Percentiles rank a stretch among this genome's conserved stretches.
These are phyloP conservation scores for Colletotrichum musicola DNA, from an alignment of 2,329 filamentous ascomycete species.

Conservation along the genomic window DNA sequence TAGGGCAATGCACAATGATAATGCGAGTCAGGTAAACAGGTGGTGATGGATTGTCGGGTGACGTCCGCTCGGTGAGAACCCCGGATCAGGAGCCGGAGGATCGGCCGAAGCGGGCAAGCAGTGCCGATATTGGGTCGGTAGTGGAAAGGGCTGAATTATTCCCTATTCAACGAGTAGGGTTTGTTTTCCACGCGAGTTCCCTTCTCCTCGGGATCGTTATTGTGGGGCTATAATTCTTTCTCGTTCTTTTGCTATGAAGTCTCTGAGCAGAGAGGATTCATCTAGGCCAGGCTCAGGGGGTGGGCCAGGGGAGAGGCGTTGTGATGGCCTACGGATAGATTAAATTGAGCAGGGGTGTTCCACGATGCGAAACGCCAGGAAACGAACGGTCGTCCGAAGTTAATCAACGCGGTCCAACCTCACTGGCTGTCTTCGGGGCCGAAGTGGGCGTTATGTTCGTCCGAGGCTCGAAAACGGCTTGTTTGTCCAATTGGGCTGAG, in stretches of 20 bases:
- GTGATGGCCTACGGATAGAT: slow-evolving; percentile 16
- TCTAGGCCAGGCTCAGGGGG: not conserved
- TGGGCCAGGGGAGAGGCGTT: not conserved
- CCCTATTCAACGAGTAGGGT: not conserved
- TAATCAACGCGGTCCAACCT: slow-evolving; percentile 5
- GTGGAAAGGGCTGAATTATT: not conserved
- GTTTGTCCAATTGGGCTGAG: slow-evolving; percentile 20
- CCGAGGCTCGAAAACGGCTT: slow-evolving; percentile 11
- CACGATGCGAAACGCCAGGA: slow-evolving; percentile 27
- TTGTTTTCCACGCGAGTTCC: not conserved
- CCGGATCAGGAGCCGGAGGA: not conserved
- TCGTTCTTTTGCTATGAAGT: not conserved
- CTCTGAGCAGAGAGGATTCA: not conserved
- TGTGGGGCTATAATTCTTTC: too few relatives aligned
- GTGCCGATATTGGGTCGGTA: slow-evolving; percentile 7
- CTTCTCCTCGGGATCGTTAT: not conserved
- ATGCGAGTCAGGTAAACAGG: slow-evolving; percentile 15
- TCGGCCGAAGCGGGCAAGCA: slow-evolving; percentile 17
- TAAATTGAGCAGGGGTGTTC: slow-evolving; percentile 11
- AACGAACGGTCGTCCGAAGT: slow-evolving; percentile 37
- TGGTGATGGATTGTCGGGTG: slow-evolving; percentile 15
- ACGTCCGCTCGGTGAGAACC: slow-evolving; percentile 21
- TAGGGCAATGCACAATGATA: not conserved
- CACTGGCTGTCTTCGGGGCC: slow-evolving; percentile 24
- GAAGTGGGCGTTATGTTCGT: not conserved